A percentile compares a stretch with the other conserved stretches of the same genome.
phyloP scores from a whole-genome alignment of 495 filamentous ascomycete species.

The Daldinia vernicosa region DNA sequence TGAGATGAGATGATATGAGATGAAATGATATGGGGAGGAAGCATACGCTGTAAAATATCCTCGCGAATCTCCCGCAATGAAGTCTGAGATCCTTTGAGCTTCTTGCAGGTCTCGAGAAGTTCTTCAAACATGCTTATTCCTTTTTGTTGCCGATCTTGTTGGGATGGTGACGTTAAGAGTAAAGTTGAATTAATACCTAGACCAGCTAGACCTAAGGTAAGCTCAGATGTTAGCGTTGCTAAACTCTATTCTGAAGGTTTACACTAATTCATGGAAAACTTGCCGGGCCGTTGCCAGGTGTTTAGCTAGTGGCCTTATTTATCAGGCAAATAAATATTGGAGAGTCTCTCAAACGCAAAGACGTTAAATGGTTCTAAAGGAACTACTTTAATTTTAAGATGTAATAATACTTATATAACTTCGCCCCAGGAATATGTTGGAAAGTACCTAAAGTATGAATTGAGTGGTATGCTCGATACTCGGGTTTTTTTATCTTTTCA shows the following conservation, averaged over 20 bases:
- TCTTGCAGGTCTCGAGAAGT: constrained; percentile 21
- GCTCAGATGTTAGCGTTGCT: background rate
- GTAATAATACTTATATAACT: too few relatives aligned
- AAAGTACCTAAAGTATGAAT: too few relatives aligned
- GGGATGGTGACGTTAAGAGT: background rate
- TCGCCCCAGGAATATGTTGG: too few relatives aligned
- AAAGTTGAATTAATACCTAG: background rate
- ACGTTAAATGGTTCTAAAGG: background rate
- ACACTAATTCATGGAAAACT: background rate
- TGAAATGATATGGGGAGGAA: background rate
- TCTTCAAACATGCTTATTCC: constrained; percentile 12
- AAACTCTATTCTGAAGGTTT: background rate
- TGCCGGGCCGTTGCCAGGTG: background rate
- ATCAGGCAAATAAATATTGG: background rate
- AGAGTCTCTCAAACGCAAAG: background rate
- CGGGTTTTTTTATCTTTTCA: too few relatives aligned
- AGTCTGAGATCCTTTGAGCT: background rate
- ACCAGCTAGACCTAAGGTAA: background rate
- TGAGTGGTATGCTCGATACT: too few relatives aligned
- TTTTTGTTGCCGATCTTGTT: background rate
- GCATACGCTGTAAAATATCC: constrained; percentile 13
- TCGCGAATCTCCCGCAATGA: constrained; percentile 5
- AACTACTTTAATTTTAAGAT: background rate
- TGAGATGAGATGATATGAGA: background rate
- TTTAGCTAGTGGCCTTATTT: background rate